These are phyloP conservation scores for Wakefieldia striispora DNA, from an alignment of 768 basidiomycete genomes.

Conservation along the genomic window DNA sequence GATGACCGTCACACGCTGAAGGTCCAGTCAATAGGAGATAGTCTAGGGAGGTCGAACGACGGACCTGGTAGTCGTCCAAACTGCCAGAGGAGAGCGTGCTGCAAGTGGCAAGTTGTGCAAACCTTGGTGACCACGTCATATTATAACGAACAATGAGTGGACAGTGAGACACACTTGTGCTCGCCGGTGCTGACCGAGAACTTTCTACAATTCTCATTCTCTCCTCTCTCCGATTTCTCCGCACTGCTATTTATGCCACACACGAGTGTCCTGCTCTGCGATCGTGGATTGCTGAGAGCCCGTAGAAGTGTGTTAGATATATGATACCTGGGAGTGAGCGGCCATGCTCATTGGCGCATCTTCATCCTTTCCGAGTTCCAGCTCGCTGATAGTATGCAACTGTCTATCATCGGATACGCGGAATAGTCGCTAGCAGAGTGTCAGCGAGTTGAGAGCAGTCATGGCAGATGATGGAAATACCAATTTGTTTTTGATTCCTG, in stretches of 20 bases:
- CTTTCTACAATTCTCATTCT: conserved; percentile 84
- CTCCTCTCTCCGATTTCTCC: conserved; percentile 57
- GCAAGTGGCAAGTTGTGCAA: conserved; percentile 37
- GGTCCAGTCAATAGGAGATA: conserved; percentile 6
- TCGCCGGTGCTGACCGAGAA: conserved; percentile 49
- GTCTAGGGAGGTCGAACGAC: neutral
- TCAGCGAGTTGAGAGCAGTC: conserved; percentile 6
- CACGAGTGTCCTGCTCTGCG: conserved; percentile 52
- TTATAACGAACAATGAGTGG: neutral
- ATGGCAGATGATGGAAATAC: conserved; percentile 36
- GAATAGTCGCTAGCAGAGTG: conserved; percentile 59
- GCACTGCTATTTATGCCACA: conserved; percentile 86
- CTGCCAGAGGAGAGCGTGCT: conserved; percentile 63
- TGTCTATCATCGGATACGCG: conserved; percentile 50
- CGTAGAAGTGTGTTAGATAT: neutral
- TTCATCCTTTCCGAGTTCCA: conserved; percentile 75
- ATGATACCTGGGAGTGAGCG: conserved; percentile 54
- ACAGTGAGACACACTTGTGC: conserved; percentile 47
- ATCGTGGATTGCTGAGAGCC: neutral
- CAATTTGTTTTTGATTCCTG: conserved; percentile 92
- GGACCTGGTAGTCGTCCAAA: conserved; percentile 82
- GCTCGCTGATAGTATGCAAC: conserved; percentile 60
- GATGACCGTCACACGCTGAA: conserved; percentile 80
- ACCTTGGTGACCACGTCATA: conserved; percentile 19
- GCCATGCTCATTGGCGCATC: conserved; percentile 98